Conservation (phyloP, 345 rosid species). For the Trapa bicornis region DNA sequence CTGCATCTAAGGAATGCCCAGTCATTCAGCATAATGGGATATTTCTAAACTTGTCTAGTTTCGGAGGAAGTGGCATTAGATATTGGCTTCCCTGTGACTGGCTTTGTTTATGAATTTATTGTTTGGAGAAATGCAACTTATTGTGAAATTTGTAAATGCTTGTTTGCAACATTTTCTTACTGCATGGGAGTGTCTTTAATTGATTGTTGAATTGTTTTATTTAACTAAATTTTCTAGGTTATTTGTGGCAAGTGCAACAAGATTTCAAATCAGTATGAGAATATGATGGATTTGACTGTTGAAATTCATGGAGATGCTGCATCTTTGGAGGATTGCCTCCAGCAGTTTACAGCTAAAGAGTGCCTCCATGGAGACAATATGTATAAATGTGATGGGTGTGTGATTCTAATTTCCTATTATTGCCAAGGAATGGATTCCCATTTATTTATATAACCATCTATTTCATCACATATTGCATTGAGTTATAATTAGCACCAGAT, state of each 20-base stretch:
- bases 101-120: background rate
- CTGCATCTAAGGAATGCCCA: background rate
- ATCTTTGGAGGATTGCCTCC: conserved; percentile 94
- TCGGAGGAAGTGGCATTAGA: background rate
- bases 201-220: background rate
- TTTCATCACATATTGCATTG: background rate
- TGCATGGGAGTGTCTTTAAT: background rate
- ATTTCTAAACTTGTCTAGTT: background rate
- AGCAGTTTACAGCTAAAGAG: conserved; percentile 76
- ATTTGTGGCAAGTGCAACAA: conserved; percentile 60
- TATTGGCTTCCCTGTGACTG: background rate
- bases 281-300: conserved; percentile 95
- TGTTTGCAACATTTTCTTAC: background rate
- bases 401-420: conserved; percentile 5
- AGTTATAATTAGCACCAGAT: background rate
- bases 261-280: conserved; percentile 78
- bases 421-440: background rate
- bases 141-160: background rate
- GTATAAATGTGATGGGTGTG: conserved; percentile 95
- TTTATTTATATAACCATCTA: too few species aligned
- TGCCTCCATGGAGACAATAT: conserved; percentile 92
- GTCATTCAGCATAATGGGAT: background rate
- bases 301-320: conserved; percentile 89
- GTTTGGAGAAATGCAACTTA: background rate
- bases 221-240: conserved; percentile 31